Conservation (phyloP, 352 stramenopile genomes). For the Phytophthora boehmeriae region DNA sequence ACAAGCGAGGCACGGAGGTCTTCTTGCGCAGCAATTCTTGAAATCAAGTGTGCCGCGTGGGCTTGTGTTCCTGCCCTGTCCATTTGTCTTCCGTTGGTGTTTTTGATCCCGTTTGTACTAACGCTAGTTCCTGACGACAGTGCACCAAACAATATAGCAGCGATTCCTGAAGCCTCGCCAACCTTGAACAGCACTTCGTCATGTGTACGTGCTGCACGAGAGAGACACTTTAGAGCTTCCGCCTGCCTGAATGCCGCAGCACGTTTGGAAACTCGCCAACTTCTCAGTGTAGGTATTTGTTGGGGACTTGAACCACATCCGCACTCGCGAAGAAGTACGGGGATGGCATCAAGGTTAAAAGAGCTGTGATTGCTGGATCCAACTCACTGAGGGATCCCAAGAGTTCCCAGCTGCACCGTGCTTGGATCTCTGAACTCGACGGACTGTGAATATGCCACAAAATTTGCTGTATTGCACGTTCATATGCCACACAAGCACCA, state of each 20-base stretch:
- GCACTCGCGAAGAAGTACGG: slow-evolving; percentile 60
- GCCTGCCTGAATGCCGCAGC: slow-evolving; percentile 35
- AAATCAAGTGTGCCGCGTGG: slow-evolving; percentile 66
- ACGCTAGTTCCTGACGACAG: slow-evolving; percentile 22
- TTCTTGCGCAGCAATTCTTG: slow-evolving; percentile 57
- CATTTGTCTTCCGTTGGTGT: neutral
- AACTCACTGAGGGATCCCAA: slow-evolving; percentile 58
- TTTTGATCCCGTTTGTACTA: slow-evolving; percentile 7
- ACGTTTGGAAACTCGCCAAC: slow-evolving; percentile 18
- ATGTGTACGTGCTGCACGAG: slow-evolving; percentile 50
- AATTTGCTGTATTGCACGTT: slow-evolving; percentile 63
- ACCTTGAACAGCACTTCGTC: slow-evolving; percentile 79
- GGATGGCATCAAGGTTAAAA: slow-evolving; percentile 73
- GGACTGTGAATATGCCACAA: slow-evolving; percentile 43
- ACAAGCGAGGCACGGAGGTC: slow-evolving; percentile 55
- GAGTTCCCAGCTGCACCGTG: slow-evolving; percentile 59
- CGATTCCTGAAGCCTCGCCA: slow-evolving; percentile 48
- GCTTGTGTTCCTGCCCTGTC: slow-evolving; percentile 46
- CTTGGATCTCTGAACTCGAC: slow-evolving; percentile 33
- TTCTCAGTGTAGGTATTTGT: slow-evolving; percentile 12
- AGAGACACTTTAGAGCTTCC: slow-evolving; percentile 75
- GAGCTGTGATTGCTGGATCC: slow-evolving; percentile 55
- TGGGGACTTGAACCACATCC: slow-evolving; percentile 15
- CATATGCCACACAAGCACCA: slow-evolving; percentile 52
- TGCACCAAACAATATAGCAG: slow-evolving; percentile 48